These are phyloP conservation scores for Brassica cretica DNA, from an alignment of 345 rosid genomes.

Conservation along the genomic window DNA sequence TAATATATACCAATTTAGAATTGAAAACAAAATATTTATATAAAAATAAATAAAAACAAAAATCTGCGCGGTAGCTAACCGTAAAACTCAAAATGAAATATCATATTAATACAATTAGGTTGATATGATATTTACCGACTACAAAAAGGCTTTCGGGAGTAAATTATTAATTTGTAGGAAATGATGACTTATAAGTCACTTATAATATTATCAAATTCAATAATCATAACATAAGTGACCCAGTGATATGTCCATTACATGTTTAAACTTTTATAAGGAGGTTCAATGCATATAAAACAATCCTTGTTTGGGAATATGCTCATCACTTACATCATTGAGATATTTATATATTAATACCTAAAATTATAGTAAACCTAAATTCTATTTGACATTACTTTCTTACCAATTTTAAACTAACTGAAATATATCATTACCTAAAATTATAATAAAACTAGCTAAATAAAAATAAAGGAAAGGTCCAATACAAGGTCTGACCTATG, in stretches of 20 bases:
- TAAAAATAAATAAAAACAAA: no score
- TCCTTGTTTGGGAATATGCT: slow-evolving; percentile 28
- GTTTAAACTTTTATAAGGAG: slow-evolving; percentile 23
- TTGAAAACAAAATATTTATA: no score
- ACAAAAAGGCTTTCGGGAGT: neutral
- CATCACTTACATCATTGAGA: slow-evolving; percentile 29
- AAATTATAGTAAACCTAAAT: slow-evolving; percentile 20
- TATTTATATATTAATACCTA: slow-evolving; percentile 18
- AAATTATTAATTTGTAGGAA: slow-evolving; percentile 21
- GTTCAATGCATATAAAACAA: slow-evolving; percentile 34
- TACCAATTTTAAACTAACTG: slow-evolving; percentile 5
- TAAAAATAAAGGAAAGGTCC: slow-evolving; percentile 10
- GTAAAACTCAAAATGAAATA: no score
- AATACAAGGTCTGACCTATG: slow-evolving; percentile 33
- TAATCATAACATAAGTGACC: slow-evolving; percentile 30
- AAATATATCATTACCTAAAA: no score
- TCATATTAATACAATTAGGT: no score
- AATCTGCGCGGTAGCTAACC: no score
- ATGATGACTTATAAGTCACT: slow-evolving; percentile 28
- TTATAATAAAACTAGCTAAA: neutral
- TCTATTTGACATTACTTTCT: slow-evolving; percentile 28
- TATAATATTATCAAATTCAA: slow-evolving; percentile 16
- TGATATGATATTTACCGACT: neutral
- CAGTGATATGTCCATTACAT: slow-evolving; percentile 29
- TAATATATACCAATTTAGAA: no score